These are phyloP conservation scores for Phaeodactylum tricornutum DNA, from an alignment of 108 stramenopile genomes.

Conservation along the genomic window DNA sequence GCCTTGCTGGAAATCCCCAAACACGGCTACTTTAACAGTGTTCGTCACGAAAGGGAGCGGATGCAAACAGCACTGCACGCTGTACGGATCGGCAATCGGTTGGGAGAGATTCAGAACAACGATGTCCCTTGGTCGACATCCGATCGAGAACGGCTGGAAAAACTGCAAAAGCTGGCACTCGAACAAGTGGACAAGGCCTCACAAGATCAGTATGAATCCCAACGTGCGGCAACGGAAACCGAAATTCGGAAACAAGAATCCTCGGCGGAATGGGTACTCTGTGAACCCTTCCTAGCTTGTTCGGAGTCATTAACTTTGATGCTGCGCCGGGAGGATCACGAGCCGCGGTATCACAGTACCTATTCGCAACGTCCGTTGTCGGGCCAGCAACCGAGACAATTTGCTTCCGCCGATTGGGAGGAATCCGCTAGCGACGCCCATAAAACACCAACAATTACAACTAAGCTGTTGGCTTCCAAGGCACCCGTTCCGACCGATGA, in stretches of 20 bases:
- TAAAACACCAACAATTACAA: constrained; percentile 1
- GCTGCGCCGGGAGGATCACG: not conserved
- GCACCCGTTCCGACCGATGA: too few relatives aligned
- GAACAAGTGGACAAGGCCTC: constrained; percentile 17
- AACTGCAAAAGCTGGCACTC: constrained; percentile 16
- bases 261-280: constrained; percentile 1
- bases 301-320: not conserved
- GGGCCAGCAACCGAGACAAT: too few relatives aligned
- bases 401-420: not conserved
- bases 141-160: constrained; percentile 4
- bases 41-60: constrained; percentile 14
- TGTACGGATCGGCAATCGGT: constrained; percentile 24
- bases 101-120: constrained; percentile 31
- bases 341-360: too few relatives aligned
- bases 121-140: constrained; percentile 4
- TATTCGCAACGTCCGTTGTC: too few relatives aligned
- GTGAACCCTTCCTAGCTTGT: not conserved
- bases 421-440: not conserved
- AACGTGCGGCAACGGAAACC: constrained; percentile 8
- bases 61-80: constrained; percentile 26
- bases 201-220: constrained; percentile 7
- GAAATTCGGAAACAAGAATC: constrained; percentile 3
- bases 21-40: constrained; percentile 41
- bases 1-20: constrained; percentile 50
- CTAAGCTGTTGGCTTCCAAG: too few relatives aligned